Base-by-base conservation (phyloP, 192 early-diverging fungal genomes). In the Gaertneriomyces semiglobifer region DNA sequence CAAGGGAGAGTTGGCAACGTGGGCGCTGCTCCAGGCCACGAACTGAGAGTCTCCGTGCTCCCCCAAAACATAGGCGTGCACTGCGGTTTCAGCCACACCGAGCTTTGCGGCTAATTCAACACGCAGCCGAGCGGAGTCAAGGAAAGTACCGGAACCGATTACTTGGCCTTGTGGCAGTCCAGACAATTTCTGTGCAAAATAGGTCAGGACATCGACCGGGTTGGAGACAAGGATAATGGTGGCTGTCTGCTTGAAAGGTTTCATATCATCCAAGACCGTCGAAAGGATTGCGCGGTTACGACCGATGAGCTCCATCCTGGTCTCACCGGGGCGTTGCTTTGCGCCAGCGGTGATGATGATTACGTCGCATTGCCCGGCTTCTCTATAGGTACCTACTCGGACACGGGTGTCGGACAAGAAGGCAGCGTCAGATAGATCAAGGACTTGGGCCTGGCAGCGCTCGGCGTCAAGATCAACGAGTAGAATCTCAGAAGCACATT, bases 31-130 rank as follows among this genome's bases (percentile, higher is more conserved):
- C 92, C 92, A 94, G 6, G 87, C 88, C 16, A 89, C 85, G 25
- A 94, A 86, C 79, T 94, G 92, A 33, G 84, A 88, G 66, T 94
- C 91, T 62, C 91, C 92, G 46, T 94, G 92, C 72, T 94, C 92
- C 51, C 92, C 92, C 11, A 94, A 75, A 60, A 90, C 82, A 66
- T 90, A 94, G 2, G 86, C 86, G 63, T 94, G 87, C 39, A 94
- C 79, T 2, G 92, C 86, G 4, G 78, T 83, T 51, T 89, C 83
- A 20, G 88, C 79, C 6, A 93, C 84, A 14, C 81, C 65, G 3
- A 81, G 74, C 53, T 73, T 75, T 5, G 83, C 61, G 0, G 86
- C 71, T n/a, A 92, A 68, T 10, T 59, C 60, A n/a, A 77, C 73
- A 58, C 90, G 79, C 50, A 92, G 81, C 46, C 92, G 86, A 3